Percentiles rank a stretch among this genome's conserved stretches.
These are phyloP conservation scores for Puccinia novopanici DNA, from an alignment of 1,284 basidiomycete species.

Conservation along the genomic window DNA sequence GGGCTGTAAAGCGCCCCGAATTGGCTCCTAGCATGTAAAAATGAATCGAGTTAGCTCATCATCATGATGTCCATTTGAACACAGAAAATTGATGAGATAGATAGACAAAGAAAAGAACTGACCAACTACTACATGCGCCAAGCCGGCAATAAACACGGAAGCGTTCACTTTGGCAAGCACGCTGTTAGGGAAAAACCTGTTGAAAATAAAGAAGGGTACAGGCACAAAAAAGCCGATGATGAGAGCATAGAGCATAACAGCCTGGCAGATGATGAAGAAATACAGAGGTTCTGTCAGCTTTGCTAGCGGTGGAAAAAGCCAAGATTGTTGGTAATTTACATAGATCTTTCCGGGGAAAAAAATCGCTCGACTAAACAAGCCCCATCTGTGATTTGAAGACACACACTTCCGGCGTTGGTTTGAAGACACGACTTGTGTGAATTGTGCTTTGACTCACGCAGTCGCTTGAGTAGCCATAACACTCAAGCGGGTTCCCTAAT, in stretches of 20 bases:
- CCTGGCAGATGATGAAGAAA: background rate
- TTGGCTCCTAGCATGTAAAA: constrained; percentile 22
- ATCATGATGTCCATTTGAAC: background rate
- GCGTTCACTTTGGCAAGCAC: constrained; percentile 11
- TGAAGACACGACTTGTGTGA: background rate
- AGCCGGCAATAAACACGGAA: constrained; percentile 11
- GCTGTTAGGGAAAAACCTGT: background rate
- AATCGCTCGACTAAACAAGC: constrained; percentile 30
- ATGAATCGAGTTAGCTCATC: background rate
- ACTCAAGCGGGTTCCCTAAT: constrained; percentile 24
- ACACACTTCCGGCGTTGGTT: background rate
- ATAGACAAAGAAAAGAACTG: background rate
- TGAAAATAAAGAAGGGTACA: constrained; percentile 28
- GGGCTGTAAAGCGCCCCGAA: constrained; percentile 32
- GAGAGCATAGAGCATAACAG: background rate
- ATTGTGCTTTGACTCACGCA: constrained; percentile 8
- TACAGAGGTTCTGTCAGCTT: background rate
- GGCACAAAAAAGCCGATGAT: constrained; percentile 31
- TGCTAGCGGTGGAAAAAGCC: background rate
- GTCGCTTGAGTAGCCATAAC: constrained; percentile 35
- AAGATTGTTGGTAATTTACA: constrained; percentile 12
- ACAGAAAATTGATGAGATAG: background rate
- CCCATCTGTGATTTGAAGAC: constrained; percentile 28
- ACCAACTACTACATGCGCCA: constrained; percentile 16
- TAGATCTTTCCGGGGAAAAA: constrained; percentile 31